Conservation (phyloP, 2,329 filamentous ascomycete species). For the Trichoderma sp. region DNA sequence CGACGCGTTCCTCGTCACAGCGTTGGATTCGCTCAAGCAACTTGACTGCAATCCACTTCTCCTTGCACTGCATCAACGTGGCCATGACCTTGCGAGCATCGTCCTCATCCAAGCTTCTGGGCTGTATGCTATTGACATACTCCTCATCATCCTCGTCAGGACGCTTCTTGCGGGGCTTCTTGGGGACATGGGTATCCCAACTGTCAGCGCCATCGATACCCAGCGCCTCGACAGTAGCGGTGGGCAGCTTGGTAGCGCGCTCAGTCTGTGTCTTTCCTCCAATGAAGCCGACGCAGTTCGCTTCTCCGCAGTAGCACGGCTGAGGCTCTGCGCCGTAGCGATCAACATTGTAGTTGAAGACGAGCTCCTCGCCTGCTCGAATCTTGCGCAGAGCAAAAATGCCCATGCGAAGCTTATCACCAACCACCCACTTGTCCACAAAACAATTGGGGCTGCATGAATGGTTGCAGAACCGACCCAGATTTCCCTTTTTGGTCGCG, state of each 20-base stretch:
- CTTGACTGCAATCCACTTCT: conserved; percentile 99
- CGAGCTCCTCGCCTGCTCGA: conserved; percentile 86
- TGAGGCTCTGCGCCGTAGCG: conserved; percentile 96
- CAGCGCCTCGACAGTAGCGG: conserved; percentile 88
- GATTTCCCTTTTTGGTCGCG: conserved; percentile 93
- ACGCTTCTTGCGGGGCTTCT: conserved; percentile 92
- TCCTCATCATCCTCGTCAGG: conserved; percentile 89
- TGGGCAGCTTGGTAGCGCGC: conserved; percentile 85
- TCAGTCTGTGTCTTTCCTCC: conserved; percentile 98
- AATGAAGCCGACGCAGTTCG: conserved; percentile 94
- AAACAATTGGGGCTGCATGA: conserved; percentile 99
- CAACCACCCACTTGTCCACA: conserved; percentile 99
- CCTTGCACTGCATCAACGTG: conserved; percentile 93
- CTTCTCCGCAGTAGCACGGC: conserved; percentile 93
- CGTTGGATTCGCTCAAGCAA: conserved; percentile 84
- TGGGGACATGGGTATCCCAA: conserved; percentile 88
- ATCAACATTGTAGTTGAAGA: conserved; percentile 99
- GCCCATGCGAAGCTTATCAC: conserved; percentile 96
- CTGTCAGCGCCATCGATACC: conserved; percentile 91
- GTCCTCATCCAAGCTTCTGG: conserved; percentile 75
- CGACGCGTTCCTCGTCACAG: conserved; percentile 82
- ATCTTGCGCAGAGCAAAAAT: conserved; percentile 91
- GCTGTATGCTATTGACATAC: conserved; percentile 86
- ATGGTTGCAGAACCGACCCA: conserved; percentile 97
- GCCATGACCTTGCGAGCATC: conserved; percentile 95